Evolutionary conservation across 2,329 filamentous ascomycete genomes (phyloP), one percentile per base, ranked within the genome.

Genomic region (Cucurbitaria berberidis): DNA sequence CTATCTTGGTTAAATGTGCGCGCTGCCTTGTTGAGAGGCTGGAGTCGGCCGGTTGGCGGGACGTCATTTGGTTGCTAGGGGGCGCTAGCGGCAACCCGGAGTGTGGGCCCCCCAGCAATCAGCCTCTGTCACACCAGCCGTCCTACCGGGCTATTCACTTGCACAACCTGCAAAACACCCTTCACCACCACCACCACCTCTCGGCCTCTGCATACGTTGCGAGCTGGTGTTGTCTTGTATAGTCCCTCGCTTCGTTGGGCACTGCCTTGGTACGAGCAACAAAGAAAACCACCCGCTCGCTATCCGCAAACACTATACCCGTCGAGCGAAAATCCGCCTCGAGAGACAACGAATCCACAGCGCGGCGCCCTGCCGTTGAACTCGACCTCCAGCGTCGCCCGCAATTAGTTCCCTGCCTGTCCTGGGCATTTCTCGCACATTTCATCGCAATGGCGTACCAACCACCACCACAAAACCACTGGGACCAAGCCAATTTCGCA

Each of bases 381-480:
- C 4, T 21, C 45, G 32, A 45, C 11, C 51, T 22, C 36, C 47
- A 48, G 53, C 41, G 38, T 40, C 29, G 48, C 55, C 32, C 45
- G 41, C 48, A 30, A 18, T 29, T 18, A 42, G 43, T 43, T 44
- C 43, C 44, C 53, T 44, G 54, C 51, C 51, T 36, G 36, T 41
- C 34, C 40, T 51, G 52, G 30, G 52, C 48, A 45, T 24, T 44
- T 36, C 21, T 32, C 19, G 19, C 51, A 38, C 43, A 18, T 32
- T 35, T 22, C 30, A 38, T 26, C 52, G 45, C 53, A 53, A 67
- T 67, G 62, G 55, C 64, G 24, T 66, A 65, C 55, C 60, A 63
- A 32, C 60, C 55, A 35, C 55, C 60, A 6, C 57, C 55, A 36
- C 59, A 60, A 47, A 59, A 60, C 49, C 67, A 59, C 36, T 63